phyloP scores from a whole-genome alignment of 805 yeast species.

The Ogataea parapolymorpha region DNA sequence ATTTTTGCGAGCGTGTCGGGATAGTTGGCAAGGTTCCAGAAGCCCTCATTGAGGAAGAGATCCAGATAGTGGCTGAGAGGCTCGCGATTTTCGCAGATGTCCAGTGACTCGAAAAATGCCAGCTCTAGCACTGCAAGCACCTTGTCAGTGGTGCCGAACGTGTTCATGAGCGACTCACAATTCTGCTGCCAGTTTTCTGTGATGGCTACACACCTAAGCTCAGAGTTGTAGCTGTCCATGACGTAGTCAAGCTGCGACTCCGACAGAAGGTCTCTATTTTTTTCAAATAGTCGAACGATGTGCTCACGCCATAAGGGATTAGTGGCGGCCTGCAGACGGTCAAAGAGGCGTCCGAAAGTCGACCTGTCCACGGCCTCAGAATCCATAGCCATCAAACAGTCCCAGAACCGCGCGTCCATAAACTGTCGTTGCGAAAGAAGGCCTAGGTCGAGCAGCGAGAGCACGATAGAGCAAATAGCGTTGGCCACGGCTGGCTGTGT shows the following conservation, averaged over 20 bases:
- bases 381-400: conserved; percentile 7
- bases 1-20: not conserved
- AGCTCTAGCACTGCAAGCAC: conserved; percentile 18
- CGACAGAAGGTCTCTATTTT: conserved; percentile 16
- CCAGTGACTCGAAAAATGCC: conserved; percentile 15
- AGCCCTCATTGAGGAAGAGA: conserved; percentile 17
- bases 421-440: conserved; percentile 1
- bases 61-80: conserved; percentile 14
- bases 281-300: conserved; percentile 19
- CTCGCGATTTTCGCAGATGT: conserved; percentile 16
- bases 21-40: conserved; percentile 1
- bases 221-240: conserved; percentile 44
- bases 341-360: conserved; percentile 7
- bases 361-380: not conserved
- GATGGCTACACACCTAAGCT: conserved; percentile 52
- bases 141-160: conserved; percentile 34
- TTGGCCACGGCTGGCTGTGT: not conserved
- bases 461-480: conserved; percentile 1
- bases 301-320: conserved; percentile 8
- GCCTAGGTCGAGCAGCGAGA: not conserved
- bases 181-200: conserved; percentile 50
- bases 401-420: conserved; percentile 13
- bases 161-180: conserved; percentile 41
- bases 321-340: conserved; percentile 16
- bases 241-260: conserved; percentile 33